Evolutionary conservation across 176 grass and related monocot species (phyloP).

Genomic region (Secale cereale): DNA sequence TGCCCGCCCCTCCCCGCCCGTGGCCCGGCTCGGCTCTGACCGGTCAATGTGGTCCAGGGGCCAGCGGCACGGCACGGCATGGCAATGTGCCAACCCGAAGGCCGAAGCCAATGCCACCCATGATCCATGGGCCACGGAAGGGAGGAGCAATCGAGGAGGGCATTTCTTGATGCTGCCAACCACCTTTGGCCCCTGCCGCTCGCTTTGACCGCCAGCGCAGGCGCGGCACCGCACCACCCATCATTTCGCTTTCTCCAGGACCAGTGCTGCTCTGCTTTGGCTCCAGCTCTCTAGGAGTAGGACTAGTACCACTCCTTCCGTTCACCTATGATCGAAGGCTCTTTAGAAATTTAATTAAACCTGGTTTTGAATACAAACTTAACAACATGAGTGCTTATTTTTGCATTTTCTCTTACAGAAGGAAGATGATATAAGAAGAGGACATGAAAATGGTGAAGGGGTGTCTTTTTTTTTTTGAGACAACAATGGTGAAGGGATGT

Average conservation of each 20-base stretch:
- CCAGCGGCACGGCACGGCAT: slow-evolving; percentile 8
- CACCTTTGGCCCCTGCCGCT: slow-evolving; percentile 23
- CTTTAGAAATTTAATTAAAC: too few relatives aligned
- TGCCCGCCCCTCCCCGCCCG: background rate
- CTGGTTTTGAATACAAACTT: too few relatives aligned
- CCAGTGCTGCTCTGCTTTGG: slow-evolving; percentile 7
- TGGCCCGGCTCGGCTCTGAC: slow-evolving; percentile 34
- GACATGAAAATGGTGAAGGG: too few relatives aligned
- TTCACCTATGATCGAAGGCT: too few relatives aligned
- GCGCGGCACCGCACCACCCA: background rate
- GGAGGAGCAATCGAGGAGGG: slow-evolving; percentile 6
- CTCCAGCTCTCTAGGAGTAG: background rate
- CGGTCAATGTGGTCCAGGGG: slow-evolving; percentile 46
- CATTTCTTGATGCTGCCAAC: slow-evolving; percentile 70
- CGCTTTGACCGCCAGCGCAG: slow-evolving; percentile 57
- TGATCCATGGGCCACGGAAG: slow-evolving; percentile 1
- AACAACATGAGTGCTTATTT: too few relatives aligned
- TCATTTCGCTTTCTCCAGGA: slow-evolving; percentile 25
- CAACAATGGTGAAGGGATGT: too few relatives aligned
- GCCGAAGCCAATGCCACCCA: background rate
- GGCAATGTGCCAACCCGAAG: slow-evolving; percentile 18
- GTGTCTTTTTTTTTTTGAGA: too few relatives aligned
- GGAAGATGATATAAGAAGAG: too few relatives aligned
- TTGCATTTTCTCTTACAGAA: too few relatives aligned
- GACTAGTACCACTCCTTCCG: too few relatives aligned